Conservation (phyloP, 805 yeast species). For the Metschnikowia continentalis region DNA sequence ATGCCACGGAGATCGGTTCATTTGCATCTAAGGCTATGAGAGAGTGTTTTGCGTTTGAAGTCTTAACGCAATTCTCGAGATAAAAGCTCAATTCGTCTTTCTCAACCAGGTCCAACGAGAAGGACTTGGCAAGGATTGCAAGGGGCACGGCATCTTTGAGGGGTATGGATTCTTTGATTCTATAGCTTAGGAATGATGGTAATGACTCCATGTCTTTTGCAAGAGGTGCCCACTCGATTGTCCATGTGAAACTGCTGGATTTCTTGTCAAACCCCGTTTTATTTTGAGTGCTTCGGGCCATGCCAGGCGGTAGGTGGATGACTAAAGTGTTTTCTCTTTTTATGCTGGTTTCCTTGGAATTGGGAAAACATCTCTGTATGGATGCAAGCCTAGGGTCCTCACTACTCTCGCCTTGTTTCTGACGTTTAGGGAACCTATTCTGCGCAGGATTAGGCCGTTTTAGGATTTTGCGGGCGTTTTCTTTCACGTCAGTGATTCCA, state of each 20-base stretch:
- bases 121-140: constrained; percentile 24
- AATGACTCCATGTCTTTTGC: constrained; percentile 23
- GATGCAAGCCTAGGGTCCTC: constrained; percentile 23
- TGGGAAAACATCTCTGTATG: constrained; percentile 23
- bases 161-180: constrained; percentile 34
- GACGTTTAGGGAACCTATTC: constrained; percentile 10
- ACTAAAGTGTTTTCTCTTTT: constrained; percentile 66
- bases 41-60: constrained; percentile 15
- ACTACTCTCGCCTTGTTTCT: constrained; percentile 6
- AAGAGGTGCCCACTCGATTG: constrained; percentile 65
- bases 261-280: constrained; percentile 68
- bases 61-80: constrained; percentile 29
- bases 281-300: constrained; percentile 62
- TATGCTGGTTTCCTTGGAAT: constrained; percentile 25
- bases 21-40: constrained; percentile 35
- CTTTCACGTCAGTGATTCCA: constrained; percentile 48
- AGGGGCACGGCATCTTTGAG: constrained; percentile 42
- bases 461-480: constrained; percentile 40
- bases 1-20: constrained; percentile 40
- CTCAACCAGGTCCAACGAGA: constrained; percentile 14
- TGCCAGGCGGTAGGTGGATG: constrained; percentile 61
- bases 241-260: constrained; percentile 65
- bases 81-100: constrained; percentile 28
- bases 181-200: constrained; percentile 39
- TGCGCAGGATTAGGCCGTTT: constrained; percentile 21